Base-by-base conservation (phyloP, 2,329 filamentous ascomycete species). In the Pestalotiopsis sp. region DNA sequence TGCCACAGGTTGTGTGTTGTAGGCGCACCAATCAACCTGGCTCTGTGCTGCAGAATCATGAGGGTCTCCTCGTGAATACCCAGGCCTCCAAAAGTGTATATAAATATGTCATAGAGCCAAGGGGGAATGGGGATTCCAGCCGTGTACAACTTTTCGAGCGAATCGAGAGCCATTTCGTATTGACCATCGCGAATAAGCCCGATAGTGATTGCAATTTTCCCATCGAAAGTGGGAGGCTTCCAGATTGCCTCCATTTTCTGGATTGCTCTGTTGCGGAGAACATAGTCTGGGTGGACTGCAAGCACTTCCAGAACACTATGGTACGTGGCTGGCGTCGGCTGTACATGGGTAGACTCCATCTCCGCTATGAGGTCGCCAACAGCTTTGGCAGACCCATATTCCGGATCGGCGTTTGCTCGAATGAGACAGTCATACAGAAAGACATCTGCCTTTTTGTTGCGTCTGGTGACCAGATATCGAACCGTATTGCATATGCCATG, bases 271-370 rank as follows among this genome's bases (percentile, higher is more conserved):
- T 88, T 87, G 45, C 94, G 90, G 27, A 96, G 82, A 5, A 94
- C 73, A 74, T 97, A 95, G 79, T 98, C 93, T 0, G 95, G 93
- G 77, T 98, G 96, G 9, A 96, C 88, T 0, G 93, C 89, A 27
- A 98, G 84, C 4, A 88, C 90, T 78, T 90, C 89, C 52, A 98
- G 81, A 2, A 91, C 89, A 70, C 89, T 89, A 78, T 95, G 91
- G 74, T 93, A 95, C 2, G 92, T 86, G 3, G 85, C 84, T 0
- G 86, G 85, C 72, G 94, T 92, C 7, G 89, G 85, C 57, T 87
- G 81, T 59, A 98, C 83, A 0, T 84, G 85, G 57, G 86, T 83
- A 1, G 80, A 77, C 58, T 86, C 84, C 90, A 98, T 93, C 74
- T 97, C 93, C 25, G 87, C 81, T 27, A 97, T 80, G n/a, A 97